Conservation (phyloP, 306 rosid species). For the Cyamopsis tetragonoloba region DNA sequence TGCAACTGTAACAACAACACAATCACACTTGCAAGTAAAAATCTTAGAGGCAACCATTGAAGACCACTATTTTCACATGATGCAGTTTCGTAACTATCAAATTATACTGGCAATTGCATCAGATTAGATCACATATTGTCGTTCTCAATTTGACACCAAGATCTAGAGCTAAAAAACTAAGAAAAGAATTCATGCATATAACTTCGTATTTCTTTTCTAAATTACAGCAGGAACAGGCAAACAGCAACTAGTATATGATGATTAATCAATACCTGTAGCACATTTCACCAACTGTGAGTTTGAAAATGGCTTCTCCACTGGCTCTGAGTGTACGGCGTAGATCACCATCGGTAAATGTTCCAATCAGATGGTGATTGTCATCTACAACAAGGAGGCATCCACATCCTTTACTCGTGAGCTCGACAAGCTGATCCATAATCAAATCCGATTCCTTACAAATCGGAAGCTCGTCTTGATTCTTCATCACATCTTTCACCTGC, state of each 20-base stretch:
- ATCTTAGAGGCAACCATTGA: too few species aligned
- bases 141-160: too few species aligned
- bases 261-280: slow-evolving; percentile 89
- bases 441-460: slow-evolving; percentile 77
- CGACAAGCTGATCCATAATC: slow-evolving; percentile 89
- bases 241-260: too few species aligned
- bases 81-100: too few species aligned
- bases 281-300: slow-evolving; percentile 86
- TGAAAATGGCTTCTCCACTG: slow-evolving; percentile 85
- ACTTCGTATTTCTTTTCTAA: not conserved
- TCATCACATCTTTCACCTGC: slow-evolving; percentile 93
- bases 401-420: slow-evolving; percentile 88
- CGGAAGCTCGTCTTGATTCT: slow-evolving; percentile 86
- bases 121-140: too few species aligned
- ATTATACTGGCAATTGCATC: too few species aligned
- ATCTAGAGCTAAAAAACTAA: not conserved
- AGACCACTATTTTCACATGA: too few species aligned
- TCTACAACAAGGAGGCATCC: slow-evolving; percentile 91
- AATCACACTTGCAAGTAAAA: too few species aligned
- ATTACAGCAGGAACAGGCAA: too few species aligned
- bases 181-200: not conserved
- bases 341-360: slow-evolving; percentile 96
- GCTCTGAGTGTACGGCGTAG: slow-evolving; percentile 93
- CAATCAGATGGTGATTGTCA: slow-evolving; percentile 51
- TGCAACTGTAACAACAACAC: too few species aligned